Base-by-base conservation (phyloP, 2,329 filamentous ascomycete species). In the Onygena corvina region DNA sequence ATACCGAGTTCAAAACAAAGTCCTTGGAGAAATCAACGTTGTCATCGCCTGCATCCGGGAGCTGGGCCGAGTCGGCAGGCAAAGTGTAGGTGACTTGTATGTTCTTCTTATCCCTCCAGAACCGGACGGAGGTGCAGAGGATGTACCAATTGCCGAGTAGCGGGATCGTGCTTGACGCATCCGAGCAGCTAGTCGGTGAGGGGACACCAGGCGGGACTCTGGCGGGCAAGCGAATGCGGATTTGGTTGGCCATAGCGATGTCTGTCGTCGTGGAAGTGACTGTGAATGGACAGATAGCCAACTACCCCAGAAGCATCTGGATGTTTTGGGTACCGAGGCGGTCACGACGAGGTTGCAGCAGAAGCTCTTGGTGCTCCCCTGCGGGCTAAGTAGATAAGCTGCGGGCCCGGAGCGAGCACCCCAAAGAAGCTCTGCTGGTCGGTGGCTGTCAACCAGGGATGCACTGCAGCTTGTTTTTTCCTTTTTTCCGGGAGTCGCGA, bases 11-110 rank as follows among this genome's bases (percentile, higher is more conserved):
- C n/a, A 42, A 23, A 23, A 27, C 38, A 27, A 21, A 11, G 16
- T 42, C 38, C 6, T 42, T 27, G 25, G 38, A n/a, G 27, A 42
- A 42, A 8, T 42, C 38, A 42, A 42, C 38, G 21, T 25, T 25
- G 38, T 9, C 23, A 42, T 23, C 11, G 21, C 14, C 16, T 5
- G 21, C 12, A 11, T 42, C 38, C 16, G 6, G 25, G 9, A 23
- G n/a, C 6, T 42, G 38, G 38, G 5, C 20, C 8, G 12, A n/a
- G 11, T 27, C 38, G n/a, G n/a, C 16, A 11, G 29, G 9, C 16
- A 42, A 23, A 4, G 38, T n/a, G 27, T 27, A 42, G 25, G 12
- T 21, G 16, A 42, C 27, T 11, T 20, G 27, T 25, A 42, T n/a
- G 8, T 42, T 42, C 27, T 20, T 42, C 38, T 42, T 42, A 14